Conservation (phyloP, 495 filamentous ascomycete species). For the Tirmania nivea region DNA sequence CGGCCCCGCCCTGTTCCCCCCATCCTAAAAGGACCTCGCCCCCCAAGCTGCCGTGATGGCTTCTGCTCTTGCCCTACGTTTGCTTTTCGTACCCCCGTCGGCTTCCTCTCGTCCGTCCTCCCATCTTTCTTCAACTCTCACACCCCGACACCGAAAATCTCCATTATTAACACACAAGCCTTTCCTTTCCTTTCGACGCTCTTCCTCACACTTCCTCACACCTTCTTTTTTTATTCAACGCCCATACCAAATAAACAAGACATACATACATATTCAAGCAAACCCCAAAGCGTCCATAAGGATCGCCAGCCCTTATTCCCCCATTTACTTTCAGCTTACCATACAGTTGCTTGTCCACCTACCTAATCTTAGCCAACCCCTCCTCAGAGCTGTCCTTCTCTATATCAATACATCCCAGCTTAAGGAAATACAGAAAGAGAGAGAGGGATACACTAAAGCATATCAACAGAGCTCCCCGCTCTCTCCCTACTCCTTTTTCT, state of each 20-base stretch:
- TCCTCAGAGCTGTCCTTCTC: neutral
- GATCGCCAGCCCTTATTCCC: too few relatives aligned
- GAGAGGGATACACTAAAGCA: neutral
- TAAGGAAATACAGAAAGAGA: too few relatives aligned
- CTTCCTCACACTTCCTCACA: too few relatives aligned
- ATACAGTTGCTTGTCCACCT: slow-evolving; percentile 4
- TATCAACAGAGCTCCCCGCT: slow-evolving; percentile 1
- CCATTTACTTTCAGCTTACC: too few relatives aligned
- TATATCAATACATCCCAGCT: too few relatives aligned
- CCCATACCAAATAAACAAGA: too few relatives aligned
- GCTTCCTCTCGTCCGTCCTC: slow-evolving; percentile 1
- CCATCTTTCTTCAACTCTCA: neutral
- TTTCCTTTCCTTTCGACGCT: too few relatives aligned
- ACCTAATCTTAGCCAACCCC: slow-evolving; percentile 1
- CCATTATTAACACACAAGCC: too few relatives aligned
- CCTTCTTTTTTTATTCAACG: too few relatives aligned
- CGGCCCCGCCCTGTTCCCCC: neutral
- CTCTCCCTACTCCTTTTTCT: neutral
- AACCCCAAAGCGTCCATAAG: too few relatives aligned
- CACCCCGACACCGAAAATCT: neutral
- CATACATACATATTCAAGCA: too few relatives aligned
- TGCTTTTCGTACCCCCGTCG: slow-evolving; percentile 4
- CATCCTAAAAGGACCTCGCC: neutral
- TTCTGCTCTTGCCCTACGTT: neutral
- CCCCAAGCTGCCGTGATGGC: neutral